These are phyloP conservation scores for Dysphania ambrosioides DNA, from an alignment of 148 eudicot genomes.

Conservation along the genomic window DNA sequence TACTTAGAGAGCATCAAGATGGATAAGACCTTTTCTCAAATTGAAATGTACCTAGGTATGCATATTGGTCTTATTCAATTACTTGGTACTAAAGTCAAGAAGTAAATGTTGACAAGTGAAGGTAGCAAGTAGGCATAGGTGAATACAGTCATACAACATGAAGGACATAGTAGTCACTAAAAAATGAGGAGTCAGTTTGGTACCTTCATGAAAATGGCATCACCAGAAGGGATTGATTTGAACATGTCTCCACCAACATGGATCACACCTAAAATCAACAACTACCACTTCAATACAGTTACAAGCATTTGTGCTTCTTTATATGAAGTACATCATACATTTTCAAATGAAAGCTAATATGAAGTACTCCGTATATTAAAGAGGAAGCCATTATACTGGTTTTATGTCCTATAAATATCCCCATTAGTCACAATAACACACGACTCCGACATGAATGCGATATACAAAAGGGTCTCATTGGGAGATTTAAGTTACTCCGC, in stretches of 20 bases:
- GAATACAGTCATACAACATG: background rate
- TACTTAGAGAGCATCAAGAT: too few species aligned
- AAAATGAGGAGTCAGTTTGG: background rate
- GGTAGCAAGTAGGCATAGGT: background rate
- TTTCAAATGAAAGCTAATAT: too few species aligned
- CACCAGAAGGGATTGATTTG: conserved; percentile 46
- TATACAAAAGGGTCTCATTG: too few species aligned
- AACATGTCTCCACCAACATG: conserved; percentile 64
- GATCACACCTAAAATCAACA: conserved; percentile 35
- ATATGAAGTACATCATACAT: too few species aligned
- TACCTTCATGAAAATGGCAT: conserved; percentile 65
- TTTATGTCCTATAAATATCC: too few species aligned
- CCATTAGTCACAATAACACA: too few species aligned
- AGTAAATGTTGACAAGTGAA: background rate
- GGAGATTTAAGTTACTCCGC: too few species aligned
- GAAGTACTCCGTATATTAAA: too few species aligned
- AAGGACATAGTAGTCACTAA: background rate
- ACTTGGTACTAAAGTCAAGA: background rate
- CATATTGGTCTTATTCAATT: background rate
- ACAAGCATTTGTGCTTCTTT: too few species aligned
- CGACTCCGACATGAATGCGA: too few species aligned
- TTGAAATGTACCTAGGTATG: background rate
- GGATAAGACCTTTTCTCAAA: background rate
- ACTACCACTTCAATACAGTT: background rate
- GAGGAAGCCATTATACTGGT: too few species aligned